Percentiles rank a stretch among this genome's conserved stretches.
These are phyloP conservation scores for Russula emetica DNA, from an alignment of 768 basidiomycete species.

Conservation along the genomic window DNA sequence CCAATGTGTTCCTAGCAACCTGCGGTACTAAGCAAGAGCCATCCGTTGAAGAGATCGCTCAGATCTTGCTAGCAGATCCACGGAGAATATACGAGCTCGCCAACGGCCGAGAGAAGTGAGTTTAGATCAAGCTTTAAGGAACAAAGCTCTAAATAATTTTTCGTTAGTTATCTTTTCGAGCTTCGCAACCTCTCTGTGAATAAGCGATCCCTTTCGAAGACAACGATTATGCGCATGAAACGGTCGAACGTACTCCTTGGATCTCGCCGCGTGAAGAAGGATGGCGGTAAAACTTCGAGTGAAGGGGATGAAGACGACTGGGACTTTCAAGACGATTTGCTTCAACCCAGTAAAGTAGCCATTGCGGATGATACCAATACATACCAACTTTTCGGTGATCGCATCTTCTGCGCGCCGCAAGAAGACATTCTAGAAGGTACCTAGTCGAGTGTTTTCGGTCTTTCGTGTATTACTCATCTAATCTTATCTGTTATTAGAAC, in stretches of 20 bases:
- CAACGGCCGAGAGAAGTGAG: constrained; percentile 65
- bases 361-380: constrained; percentile 85
- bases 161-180: constrained; percentile 70
- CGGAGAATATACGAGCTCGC: constrained; percentile 65
- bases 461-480: not conserved
- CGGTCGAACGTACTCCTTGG: constrained; percentile 68
- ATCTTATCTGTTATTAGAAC: constrained; percentile 40
- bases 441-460: not conserved
- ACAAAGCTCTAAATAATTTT: not conserved
- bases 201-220: constrained; percentile 44
- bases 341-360: constrained; percentile 63
- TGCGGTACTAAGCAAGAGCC: constrained; percentile 89
- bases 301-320: constrained; percentile 69
- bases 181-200: constrained; percentile 86
- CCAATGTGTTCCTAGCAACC: constrained; percentile 78
- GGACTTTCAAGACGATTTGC: constrained; percentile 69
- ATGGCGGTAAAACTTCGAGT: constrained; percentile 32
- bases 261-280: constrained; percentile 52
- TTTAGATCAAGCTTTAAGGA: constrained; percentile 8
- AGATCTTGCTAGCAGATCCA: constrained; percentile 65
- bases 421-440: constrained; percentile 87
- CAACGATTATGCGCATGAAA: constrained; percentile 62
- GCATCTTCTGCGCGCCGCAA: constrained; percentile 75
- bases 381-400: constrained; percentile 72
- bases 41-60: constrained; percentile 75